These are phyloP conservation scores for Cardiospermum halicacabum DNA, from an alignment of 345 rosid genomes.

Conservation along the genomic window DNA sequence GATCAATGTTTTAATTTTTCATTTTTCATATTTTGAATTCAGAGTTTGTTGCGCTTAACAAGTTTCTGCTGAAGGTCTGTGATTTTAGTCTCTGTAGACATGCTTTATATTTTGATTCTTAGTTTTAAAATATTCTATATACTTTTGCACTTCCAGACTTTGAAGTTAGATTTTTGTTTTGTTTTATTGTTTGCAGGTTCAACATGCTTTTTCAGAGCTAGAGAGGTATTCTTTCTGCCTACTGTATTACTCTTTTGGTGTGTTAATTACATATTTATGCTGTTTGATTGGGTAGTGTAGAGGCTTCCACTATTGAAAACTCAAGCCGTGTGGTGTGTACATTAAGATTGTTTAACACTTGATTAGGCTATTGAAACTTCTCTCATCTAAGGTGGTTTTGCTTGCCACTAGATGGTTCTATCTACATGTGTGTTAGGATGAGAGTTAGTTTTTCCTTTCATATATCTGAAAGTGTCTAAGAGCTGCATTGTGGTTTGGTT, in stretches of 20 bases:
- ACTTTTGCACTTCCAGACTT: neutral
- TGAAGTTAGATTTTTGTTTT: neutral
- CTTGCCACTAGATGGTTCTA: neutral
- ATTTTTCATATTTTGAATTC: slow-evolving; percentile 2
- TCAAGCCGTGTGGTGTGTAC: neutral
- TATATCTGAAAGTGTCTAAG: neutral
- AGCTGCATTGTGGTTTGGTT: neutral
- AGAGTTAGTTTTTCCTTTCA: too few relatives aligned
- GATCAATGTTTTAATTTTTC: neutral
- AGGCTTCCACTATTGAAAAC: neutral
- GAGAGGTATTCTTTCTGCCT: slow-evolving; percentile 42
- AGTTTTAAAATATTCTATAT: neutral
- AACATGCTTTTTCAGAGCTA: slow-evolving; percentile 53
- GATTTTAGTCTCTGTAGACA: neutral
- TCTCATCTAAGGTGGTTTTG: neutral
- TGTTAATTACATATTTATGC: neutral
- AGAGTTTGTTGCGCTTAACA: slow-evolving; percentile 68
- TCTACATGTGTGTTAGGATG: too few relatives aligned
- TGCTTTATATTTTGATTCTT: too few relatives aligned
- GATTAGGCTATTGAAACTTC: neutral
- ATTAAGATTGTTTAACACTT: neutral
- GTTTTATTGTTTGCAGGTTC: slow-evolving; percentile 37
- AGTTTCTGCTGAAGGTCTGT: slow-evolving; percentile 59
- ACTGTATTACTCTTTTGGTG: too few relatives aligned
- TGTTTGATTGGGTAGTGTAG: neutral